Base-by-base conservation (phyloP, 257 asterid species). In the Nicotiana sylvestris region DNA sequence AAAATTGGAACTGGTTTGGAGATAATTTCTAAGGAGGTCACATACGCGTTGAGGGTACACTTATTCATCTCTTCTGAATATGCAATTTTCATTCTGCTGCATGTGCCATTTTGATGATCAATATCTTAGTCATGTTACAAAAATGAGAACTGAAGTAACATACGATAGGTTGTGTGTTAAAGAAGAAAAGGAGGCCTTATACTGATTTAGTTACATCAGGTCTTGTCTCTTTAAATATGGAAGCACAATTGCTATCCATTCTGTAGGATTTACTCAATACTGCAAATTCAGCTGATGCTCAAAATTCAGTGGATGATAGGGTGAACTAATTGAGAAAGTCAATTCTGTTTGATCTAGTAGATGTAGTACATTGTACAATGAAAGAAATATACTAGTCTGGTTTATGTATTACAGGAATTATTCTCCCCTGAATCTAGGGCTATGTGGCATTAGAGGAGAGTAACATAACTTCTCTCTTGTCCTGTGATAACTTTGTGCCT, bases 1-100 rank as follows among this genome's bases (percentile, higher is more conserved):
- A 96, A 96, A 87, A 89, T 93, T 57, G 97, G 99, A 70, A 91
- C 92, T 64, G 95, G 99, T 58, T 86, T 96, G 91, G 98, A 94
- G 88, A 91, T 89, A 46, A 96, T 94, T 81, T 88, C 97, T 0
- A 91, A 85, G 83, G 97, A 90, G 60, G 92, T 93, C 53, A 90
- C 97, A 70, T 89, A 85, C 85, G 97, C 94, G 8, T 80, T 94
- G 85, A 91, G 89, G 95, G 97, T 94, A 92, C 84, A 87, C 9
- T 64, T 62, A n/a, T 66, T 65, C 81, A 51, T 37, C 25, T 29
- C 25, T 76, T 17, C 46, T 15, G 29, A 51, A 74, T 51, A 51
- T 76, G 46, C 46, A 15, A 15, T 51, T 76, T 57, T 82, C 85
- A 77, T 43, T 72, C n/a, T 51, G 62, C 32, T 68, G 68, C 46